These are phyloP conservation scores for Volvox africanus DNA, from an alignment of 139 green algal genomes.

Conservation along the genomic window DNA sequence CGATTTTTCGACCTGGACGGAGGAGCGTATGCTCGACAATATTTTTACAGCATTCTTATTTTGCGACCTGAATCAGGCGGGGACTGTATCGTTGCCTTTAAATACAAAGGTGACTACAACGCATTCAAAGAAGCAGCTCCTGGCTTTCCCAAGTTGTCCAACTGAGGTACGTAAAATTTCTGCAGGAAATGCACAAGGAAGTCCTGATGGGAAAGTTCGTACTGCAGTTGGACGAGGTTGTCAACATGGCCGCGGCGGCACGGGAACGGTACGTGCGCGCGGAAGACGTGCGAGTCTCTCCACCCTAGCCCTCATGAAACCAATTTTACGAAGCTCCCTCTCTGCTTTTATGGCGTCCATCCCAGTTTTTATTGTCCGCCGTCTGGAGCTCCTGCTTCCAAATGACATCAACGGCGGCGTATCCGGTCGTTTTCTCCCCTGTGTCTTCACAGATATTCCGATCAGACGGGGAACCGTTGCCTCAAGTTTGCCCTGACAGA, in stretches of 20 bases:
- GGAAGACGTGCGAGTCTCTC: too few relatives aligned
- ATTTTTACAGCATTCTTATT: slow-evolving; percentile 40
- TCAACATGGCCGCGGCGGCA: slow-evolving; percentile 74
- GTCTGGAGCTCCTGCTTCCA: background rate
- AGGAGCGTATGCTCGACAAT: slow-evolving; percentile 2
- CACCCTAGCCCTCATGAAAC: too few relatives aligned
- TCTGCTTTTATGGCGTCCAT: background rate
- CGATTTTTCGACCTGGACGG: slow-evolving; percentile 22
- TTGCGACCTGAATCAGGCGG: slow-evolving; percentile 26
- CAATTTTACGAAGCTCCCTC: too few relatives aligned
- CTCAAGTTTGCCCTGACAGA: slow-evolving; percentile 83
- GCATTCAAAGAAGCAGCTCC: background rate
- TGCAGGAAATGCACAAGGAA: slow-evolving; percentile 67
- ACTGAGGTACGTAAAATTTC: background rate
- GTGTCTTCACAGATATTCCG: slow-evolving; percentile 55
- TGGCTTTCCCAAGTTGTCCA: background rate
- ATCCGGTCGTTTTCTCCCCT: background rate
- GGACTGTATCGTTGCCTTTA: background rate
- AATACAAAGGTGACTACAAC: background rate
- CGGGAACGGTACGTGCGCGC: slow-evolving; percentile 68
- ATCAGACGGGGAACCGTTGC: slow-evolving; percentile 51
- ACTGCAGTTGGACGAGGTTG: slow-evolving; percentile 81
- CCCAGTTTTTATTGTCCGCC: background rate
- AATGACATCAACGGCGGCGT: background rate
- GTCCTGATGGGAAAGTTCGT: slow-evolving; percentile 73